These are phyloP conservation scores for Clonostachys chloroleuca DNA, from an alignment of 2,329 filamentous ascomycete genomes.

Conservation along the genomic window DNA sequence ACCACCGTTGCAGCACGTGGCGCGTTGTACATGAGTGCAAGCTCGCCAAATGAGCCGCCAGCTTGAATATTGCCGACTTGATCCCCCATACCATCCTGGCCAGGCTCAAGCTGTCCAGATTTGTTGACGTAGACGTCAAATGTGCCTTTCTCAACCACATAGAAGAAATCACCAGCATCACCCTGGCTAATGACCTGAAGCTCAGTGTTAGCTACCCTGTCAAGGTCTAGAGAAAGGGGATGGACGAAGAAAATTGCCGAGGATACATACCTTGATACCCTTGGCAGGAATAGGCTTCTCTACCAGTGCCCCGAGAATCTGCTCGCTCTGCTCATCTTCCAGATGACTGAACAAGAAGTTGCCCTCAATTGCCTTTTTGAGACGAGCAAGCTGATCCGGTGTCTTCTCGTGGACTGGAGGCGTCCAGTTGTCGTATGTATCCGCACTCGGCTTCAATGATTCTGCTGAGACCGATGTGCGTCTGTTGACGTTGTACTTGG, in stretches of 20 bases:
- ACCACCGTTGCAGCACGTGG: conserved; percentile 92
- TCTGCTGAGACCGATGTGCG: conserved; percentile 96
- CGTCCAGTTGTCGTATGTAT: conserved; percentile 83
- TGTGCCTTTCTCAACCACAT: conserved; percentile 85
- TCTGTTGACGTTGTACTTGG: conserved; percentile 88
- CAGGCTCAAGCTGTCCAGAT: conserved; percentile 72
- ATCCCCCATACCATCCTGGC: conserved; percentile 74
- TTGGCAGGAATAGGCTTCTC: conserved; percentile 95
- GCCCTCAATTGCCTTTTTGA: conserved; percentile 75
- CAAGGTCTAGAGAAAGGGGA: no score
- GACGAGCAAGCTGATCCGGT: conserved; percentile 70
- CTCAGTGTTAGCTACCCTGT: neutral
- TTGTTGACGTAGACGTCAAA: conserved; percentile 91
- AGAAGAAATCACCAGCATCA: conserved; percentile 95
- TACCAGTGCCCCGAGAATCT: conserved; percentile 84
- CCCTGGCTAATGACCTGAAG: conserved; percentile 87
- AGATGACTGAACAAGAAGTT: conserved; percentile 95
- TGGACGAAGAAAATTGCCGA: neutral
- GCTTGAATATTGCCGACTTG: conserved; percentile 80
- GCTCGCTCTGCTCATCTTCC: conserved; percentile 85
- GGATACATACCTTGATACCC: conserved; percentile 58
- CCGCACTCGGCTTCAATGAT: conserved; percentile 83
- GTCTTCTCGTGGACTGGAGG: conserved; percentile 84
- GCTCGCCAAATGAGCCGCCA: conserved; percentile 91
- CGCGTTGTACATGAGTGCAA: conserved; percentile 98